Evolutionary conservation across 75 land plant genomes (phyloP), one percentile per base, ranked within the genome.

Genomic region (Cunninghamia lanceolata): DNA sequence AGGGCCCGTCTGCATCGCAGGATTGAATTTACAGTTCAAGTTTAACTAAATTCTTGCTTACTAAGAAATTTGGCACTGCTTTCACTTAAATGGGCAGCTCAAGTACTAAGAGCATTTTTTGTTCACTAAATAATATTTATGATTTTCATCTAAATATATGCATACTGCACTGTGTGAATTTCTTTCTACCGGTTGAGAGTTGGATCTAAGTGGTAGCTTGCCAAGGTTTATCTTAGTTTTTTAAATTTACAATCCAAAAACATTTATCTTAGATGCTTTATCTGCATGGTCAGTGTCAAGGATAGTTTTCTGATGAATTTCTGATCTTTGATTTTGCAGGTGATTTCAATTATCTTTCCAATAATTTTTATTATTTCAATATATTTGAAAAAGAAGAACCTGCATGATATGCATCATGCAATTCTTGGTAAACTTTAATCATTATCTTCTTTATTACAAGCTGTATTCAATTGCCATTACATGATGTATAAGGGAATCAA

Each of bases 341-440:
- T 89, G 50, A 88, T 91, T 82, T 88, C 90, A 30, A 35, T 92
- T 35, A 66, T 84, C 30, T 63, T 91, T 53, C 93, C 93, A 47
- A 30, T 91, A 35, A 10, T 85, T 38, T 81, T 90, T 63, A 68
- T 87, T 16, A n/a, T 85, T 36, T 39, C 82, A 21, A 83, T 84
- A 73, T 92, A 83, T 83, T 63, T 91, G 36, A 73, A 63, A 43
- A 84, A 77, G 70, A 91, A 88, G 76, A 87, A 91, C 40, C 32
- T 85, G 38, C 88, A 86, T 9, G 93, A 92, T 66, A 43, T 91
- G 42, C 93, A 92, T 66, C 92, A 92, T 84, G 93, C 92, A 30
- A 45, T 87, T 19, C 89, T 92, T 50, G 92, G 93, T 92, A 88
- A 86, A 56, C 68, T 15, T 39, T 14, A 76, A 19, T 43, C 42